phyloP scores from a whole-genome alignment of 495 filamentous ascomycete species.

The Penicillium turbatum region DNA sequence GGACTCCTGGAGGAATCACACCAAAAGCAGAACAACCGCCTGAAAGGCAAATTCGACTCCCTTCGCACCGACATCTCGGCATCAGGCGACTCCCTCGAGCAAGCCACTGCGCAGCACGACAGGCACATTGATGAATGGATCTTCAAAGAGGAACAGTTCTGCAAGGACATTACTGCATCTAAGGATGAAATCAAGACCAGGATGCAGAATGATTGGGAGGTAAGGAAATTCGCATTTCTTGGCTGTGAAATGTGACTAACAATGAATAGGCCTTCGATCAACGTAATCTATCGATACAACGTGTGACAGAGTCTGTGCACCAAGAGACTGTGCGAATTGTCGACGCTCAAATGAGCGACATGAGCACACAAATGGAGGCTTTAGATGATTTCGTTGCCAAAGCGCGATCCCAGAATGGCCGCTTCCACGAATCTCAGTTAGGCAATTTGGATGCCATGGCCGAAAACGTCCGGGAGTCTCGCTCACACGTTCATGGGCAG shows the following conservation, averaged over 20 bases:
- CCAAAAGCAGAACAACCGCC: conserved; percentile 66
- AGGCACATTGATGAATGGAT: conserved; percentile 74
- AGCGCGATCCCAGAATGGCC: conserved; percentile 74
- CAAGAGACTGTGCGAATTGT: conserved; percentile 90
- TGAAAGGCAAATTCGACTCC: conserved; percentile 55
- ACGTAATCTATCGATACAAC: conserved; percentile 73
- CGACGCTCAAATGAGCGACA: conserved; percentile 78
- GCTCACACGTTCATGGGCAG: conserved; percentile 60
- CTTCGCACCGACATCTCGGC: conserved; percentile 60
- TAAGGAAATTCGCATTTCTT: conserved; percentile 38
- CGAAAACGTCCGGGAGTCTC: conserved; percentile 62
- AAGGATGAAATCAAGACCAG: conserved; percentile 71
- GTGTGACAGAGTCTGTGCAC: conserved; percentile 79
- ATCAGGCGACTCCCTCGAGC: conserved; percentile 59
- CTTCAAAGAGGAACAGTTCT: conserved; percentile 59
- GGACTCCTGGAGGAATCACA: conserved; percentile 68
- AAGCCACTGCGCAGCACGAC: conserved; percentile 59
- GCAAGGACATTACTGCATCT: conserved; percentile 66
- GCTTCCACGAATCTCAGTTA: conserved; percentile 64
- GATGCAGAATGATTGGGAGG: conserved; percentile 84
- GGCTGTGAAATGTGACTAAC: conserved; percentile 22
- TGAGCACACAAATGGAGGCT: conserved; percentile 79
- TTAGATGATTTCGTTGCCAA: conserved; percentile 87
- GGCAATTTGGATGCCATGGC: conserved; percentile 58
- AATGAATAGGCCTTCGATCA: conserved; percentile 62